Evolutionary conservation across 2,329 filamentous ascomycete species (phyloP), one percentile per base, ranked within the genome.

Genomic region (Thyridium curvatum): DNA sequence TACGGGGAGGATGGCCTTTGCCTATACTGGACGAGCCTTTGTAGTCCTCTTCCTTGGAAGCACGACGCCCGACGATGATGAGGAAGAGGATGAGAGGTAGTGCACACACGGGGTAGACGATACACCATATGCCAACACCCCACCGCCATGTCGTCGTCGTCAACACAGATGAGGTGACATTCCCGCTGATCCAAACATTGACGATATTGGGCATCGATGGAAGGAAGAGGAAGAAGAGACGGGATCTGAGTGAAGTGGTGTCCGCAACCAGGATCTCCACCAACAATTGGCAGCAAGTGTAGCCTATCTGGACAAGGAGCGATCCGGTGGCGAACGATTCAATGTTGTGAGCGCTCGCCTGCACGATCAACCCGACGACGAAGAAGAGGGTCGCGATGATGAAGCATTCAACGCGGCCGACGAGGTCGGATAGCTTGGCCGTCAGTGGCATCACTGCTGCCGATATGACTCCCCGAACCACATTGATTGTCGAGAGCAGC

Each of bases 181-280:
- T 69, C 14, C 78, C 79, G 43, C 73, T 74, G 12, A 82, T 66
- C 78, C 78, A 83, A 0, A 77, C 77, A 49, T 82, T 82, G 54
- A 78, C 63, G 34, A 81, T 51, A 0, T 73, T 71, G 0, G 77
- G 77, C 13, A 83, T 61, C 81, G 77, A 72, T 3, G 77, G 76
- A 10, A 81, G 55, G 3, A 71, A 75, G 4, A 73, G 74, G 47
- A 77, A 69, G 4, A 83, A 54, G 12, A 76, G 77, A 40, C 79
- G 73, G 49, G 80, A 79, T n/a, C 72, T 55, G 32, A 82, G 56
- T 46, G 74, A 68, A 35, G 72, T 79, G 1, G 74, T 77, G 53
- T 83, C 78, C 21, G 79, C 79, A 35, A 82, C 72, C 53, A 83
- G 79, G 31, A 83, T 73, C 52, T 82, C 77, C 50, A 80, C 72